phyloP scores from a whole-genome alignment of 345 rosid genomes.

The Pugionium cornutum region DNA sequence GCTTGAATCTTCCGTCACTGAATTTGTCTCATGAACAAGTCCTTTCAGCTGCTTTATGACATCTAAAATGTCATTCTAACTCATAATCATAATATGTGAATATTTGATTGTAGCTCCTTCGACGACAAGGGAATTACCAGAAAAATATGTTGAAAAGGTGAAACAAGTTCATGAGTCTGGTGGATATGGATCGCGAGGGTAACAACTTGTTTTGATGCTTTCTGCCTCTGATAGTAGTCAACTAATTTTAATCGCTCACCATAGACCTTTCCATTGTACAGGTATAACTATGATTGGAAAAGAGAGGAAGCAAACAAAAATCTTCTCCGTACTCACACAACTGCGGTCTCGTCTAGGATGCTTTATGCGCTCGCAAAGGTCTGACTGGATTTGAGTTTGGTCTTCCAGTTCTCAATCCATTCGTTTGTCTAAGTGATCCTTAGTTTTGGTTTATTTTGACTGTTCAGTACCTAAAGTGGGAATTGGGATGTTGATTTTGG shows the following conservation, averaged over 20 bases:
- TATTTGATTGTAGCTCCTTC: conserved; percentile 64
- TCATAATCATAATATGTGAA: background rate
- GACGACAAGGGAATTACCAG: conserved; percentile 71
- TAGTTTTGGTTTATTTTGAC: conserved; percentile 4
- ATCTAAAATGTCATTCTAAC: background rate
- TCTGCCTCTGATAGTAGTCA: conserved; percentile 1
- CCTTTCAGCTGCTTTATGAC: conserved; percentile 7
- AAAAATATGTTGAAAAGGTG: conserved; percentile 85
- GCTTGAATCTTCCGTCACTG: conserved; percentile 21
- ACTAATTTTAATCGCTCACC: background rate
- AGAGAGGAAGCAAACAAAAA: conserved; percentile 97
- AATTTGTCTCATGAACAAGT: background rate
- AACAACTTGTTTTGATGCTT: conserved; percentile 18
- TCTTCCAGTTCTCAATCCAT: background rate
- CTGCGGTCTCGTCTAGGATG: conserved; percentile 91
- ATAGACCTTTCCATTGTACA: conserved; percentile 26
- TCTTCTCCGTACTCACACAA: conserved; percentile 90
- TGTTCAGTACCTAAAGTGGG: background rate
- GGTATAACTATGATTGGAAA: conserved; percentile 92
- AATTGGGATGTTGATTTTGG: conserved; percentile 3
- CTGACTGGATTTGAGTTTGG: conserved; percentile 14
- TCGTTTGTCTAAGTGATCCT: background rate
- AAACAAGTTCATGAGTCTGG: conserved; percentile 77
- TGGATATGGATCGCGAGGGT: conserved; percentile 97
- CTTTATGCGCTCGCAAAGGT: conserved; percentile 90